These are phyloP conservation scores for Claviceps quebecensis DNA, from an alignment of 2,329 filamentous ascomycete genomes.

Conservation along the genomic window DNA sequence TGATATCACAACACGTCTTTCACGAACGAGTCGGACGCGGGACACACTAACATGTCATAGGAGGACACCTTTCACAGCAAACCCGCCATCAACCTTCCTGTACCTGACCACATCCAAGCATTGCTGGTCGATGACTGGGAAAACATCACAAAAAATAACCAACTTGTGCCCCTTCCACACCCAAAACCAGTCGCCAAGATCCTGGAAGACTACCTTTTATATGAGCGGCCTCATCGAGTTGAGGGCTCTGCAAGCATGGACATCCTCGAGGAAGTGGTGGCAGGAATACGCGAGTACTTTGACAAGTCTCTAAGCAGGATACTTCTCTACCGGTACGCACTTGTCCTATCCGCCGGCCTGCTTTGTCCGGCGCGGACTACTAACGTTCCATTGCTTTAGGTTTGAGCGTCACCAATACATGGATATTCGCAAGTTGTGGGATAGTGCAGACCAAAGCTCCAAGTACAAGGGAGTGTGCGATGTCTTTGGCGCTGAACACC, in stretches of 20 bases:
- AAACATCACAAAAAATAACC: slow-evolving; percentile 89
- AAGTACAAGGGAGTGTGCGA: slow-evolving; percentile 61
- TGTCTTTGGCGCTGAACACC: slow-evolving; percentile 85
- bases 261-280: slow-evolving; percentile 77
- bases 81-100: slow-evolving; percentile 71
- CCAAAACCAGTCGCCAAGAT: slow-evolving; percentile 62
- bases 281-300: slow-evolving; percentile 85
- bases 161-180: slow-evolving; percentile 75
- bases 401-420: slow-evolving; percentile 86
- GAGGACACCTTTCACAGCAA: slow-evolving; percentile 77
- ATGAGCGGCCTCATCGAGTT: slow-evolving; percentile 52
- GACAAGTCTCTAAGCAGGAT: slow-evolving; percentile 80
- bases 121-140: slow-evolving; percentile 98
- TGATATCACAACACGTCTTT: neutral
- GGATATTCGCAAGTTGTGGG: slow-evolving; percentile 59
- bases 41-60: slow-evolving; percentile 29
- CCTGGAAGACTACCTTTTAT: slow-evolving; percentile 63
- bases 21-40: neutral
- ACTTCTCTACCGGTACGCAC: slow-evolving; percentile 60
- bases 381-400: slow-evolving; percentile 25
- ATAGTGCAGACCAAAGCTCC: slow-evolving; percentile 44
- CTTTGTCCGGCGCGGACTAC: neutral
- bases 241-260: slow-evolving; percentile 60
- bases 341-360: neutral
- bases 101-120: slow-evolving; percentile 83